These are phyloP conservation scores for Apiospora pterosperma DNA, from an alignment of 2,329 filamentous ascomycete species.

Conservation along the genomic window DNA sequence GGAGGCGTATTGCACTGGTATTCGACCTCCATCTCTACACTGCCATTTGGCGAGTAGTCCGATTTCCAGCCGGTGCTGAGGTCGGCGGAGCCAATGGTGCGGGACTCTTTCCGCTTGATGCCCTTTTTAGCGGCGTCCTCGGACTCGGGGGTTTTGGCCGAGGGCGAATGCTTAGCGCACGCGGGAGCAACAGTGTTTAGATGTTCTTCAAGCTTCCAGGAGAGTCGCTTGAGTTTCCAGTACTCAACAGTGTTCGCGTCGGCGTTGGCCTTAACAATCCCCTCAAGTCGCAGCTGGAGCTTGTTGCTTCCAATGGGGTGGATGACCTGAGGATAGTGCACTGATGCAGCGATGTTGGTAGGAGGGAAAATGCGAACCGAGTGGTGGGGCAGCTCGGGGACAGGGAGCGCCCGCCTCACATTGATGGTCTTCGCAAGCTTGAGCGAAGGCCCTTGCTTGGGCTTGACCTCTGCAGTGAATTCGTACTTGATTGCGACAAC, in stretches of 20 bases:
- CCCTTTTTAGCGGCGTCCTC: conserved; percentile 56
- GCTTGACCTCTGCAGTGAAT: conserved; percentile 64
- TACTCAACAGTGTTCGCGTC: conserved; percentile 69
- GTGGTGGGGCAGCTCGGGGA: conserved; percentile 77
- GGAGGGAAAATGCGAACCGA: conserved; percentile 94
- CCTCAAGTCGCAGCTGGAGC: conserved; percentile 77
- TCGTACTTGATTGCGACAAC: conserved; percentile 75
- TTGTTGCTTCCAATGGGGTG: conserved; percentile 82
- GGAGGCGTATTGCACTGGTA: conserved; percentile 59
- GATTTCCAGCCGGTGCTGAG: conserved; percentile 90
- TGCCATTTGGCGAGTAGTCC: conserved; percentile 53
- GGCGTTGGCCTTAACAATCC: conserved; percentile 70
- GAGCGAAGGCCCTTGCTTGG: conserved; percentile 55
- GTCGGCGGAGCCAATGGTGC: conserved; percentile 76
- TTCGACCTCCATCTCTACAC: conserved; percentile 77
- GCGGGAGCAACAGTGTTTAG: conserved; percentile 75
- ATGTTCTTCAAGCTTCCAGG: conserved; percentile 90
- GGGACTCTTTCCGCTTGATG: conserved; percentile 68
- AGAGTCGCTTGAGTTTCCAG: conserved; percentile 88
- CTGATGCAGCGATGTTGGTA: conserved; percentile 85
- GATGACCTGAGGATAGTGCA: conserved; percentile 78
- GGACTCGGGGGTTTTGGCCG: conserved; percentile 27
- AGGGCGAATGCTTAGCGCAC: conserved; percentile 69
- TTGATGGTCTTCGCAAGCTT: conserved; percentile 65
- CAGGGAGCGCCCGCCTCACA: conserved; percentile 72